phyloP scores from a whole-genome alignment of 345 rosid genomes.

The sweet orange (Citrus sinensis) region DVS_A1.0 CM039163.1:794501-795000 shows the following conservation, averaged over 20 bases:
- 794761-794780: conserved; percentile 9
- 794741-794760: conserved; percentile 62
- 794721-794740: neutral
- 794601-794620: conserved; percentile 33
- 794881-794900: neutral
- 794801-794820: neutral
- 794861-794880: conserved; percentile 22
- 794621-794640: conserved; percentile 30
- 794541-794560: neutral
- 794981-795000: too few relatives aligned
- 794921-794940: neutral
- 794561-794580: neutral
- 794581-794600: conserved; percentile 2
- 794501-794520: neutral
- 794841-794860: neutral
- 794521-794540: too few relatives aligned
- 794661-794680: too few relatives aligned
- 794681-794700: neutral
- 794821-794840: conserved; percentile 55
- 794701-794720: neutral
- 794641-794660: conserved; percentile 3
- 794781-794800: neutral
- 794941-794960: neutral
- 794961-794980: neutral
- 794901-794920: conserved; percentile 1